A percentile compares a stretch with the other conserved stretches of the same genome.
phyloP scores from a whole-genome alignment of 345 rosid species.

The Salix viminalis region DNA sequence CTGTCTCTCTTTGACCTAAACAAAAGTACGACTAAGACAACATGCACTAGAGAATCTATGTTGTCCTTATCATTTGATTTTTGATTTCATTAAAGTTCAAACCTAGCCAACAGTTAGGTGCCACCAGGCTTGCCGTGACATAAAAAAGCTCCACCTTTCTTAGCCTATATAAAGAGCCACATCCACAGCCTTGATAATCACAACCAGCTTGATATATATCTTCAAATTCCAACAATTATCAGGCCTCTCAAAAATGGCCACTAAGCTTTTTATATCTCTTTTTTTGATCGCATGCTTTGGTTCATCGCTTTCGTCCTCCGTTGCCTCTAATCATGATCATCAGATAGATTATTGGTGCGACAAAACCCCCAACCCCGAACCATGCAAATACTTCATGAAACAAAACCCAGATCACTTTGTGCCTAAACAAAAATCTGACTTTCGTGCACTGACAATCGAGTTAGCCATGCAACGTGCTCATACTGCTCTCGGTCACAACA shows the following conservation, averaged over 20 bases:
- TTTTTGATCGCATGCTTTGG: constrained; percentile 5
- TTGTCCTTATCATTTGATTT: background rate
- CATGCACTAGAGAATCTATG: background rate
- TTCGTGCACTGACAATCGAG: constrained; percentile 38
- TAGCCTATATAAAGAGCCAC: constrained; percentile 5
- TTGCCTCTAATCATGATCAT: background rate
- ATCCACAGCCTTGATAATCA: background rate
- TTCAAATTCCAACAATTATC: background rate
- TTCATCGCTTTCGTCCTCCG: constrained; percentile 20
- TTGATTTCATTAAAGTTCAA: background rate
- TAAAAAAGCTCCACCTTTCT: background rate
- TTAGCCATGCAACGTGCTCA: constrained; percentile 58
- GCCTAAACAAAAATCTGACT: constrained; percentile 43
- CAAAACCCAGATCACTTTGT: constrained; percentile 18
- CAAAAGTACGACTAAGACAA: background rate
- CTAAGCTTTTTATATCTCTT: constrained; percentile 5
- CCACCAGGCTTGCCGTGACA: background rate
- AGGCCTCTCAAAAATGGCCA: constrained; percentile 14
- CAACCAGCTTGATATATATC: background rate
- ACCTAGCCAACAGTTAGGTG: background rate
- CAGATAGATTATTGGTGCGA: constrained; percentile 56
- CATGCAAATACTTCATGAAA: constrained; percentile 54
- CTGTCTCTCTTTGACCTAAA: background rate
- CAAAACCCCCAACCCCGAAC: constrained; percentile 63
- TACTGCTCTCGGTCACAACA: constrained; percentile 41